phyloP scores from a whole-genome alignment of 257 asterid species.

The Apocynum venetum region DNA sequence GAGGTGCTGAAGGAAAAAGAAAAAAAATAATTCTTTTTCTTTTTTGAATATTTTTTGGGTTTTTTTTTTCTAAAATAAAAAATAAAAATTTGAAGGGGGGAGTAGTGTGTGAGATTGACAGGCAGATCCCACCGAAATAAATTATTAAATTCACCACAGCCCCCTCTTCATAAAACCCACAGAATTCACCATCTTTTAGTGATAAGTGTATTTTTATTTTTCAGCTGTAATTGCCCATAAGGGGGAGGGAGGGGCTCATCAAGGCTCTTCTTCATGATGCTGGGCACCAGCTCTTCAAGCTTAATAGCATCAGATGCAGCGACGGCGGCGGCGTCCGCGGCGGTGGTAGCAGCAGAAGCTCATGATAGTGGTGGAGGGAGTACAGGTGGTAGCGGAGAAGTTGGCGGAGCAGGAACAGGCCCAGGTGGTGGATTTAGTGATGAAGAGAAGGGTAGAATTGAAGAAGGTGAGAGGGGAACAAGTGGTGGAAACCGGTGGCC shows the following conservation, averaged over 20 bases:
- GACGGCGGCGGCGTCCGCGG: conserved; percentile 1
- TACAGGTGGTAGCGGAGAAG: conserved; percentile 62
- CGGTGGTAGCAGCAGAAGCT: conserved; percentile 26
- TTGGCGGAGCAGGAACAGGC: conserved; percentile 26
- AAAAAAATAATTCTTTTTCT: conserved; percentile 19
- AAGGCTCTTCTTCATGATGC: conserved; percentile 33
- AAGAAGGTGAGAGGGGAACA: conserved; percentile 50
- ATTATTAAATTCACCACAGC: conserved; percentile 84
- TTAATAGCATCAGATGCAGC: conserved; percentile 24
- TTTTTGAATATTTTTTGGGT: not conserved
- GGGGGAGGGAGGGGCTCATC: conserved; percentile 21
- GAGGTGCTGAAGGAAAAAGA: conserved; percentile 18
- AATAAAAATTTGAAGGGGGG: not conserved
- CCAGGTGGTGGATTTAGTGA: conserved; percentile 32
- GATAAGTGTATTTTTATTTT: conserved; percentile 34
- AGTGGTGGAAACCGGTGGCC: conserved; percentile 91
- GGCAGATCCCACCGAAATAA: conserved; percentile 93
- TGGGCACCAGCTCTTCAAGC: conserved; percentile 38
- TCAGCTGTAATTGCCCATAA: conserved; percentile 29
- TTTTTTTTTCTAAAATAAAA: conserved; percentile 1
- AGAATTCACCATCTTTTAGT: conserved; percentile 71
- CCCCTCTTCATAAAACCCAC: conserved; percentile 70
- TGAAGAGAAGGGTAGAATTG: conserved; percentile 34
- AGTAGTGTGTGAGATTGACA: conserved; percentile 64
- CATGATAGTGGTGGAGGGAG: conserved; percentile 62